Evolutionary conservation across 75 land plant species (phyloP), one percentile per base, ranked within the genome.

Genomic region (Azolla pinnata): DNA sequence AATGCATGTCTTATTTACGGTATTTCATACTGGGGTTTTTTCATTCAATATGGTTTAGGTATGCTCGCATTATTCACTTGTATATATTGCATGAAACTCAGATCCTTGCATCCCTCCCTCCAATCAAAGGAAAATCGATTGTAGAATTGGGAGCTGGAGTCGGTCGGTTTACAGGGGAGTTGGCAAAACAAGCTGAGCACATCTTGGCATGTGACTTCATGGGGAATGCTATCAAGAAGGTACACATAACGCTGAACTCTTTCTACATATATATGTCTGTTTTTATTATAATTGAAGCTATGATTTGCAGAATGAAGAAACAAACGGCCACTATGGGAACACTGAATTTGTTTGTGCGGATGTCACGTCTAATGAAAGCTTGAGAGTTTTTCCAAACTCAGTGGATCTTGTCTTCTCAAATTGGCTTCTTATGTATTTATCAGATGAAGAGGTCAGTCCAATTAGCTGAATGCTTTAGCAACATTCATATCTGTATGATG

Each of bases 101-200:
- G 97, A 86, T 91, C 28, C 76, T 91, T 7, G 69, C 83, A 51
- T 62, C 85, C 29, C 79, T 92, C 27, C 97, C 99, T 50, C 54
- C 80, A 19, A 62, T 46, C 50, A 63, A 82, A 45, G 97, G 86
- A 9, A 95, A 83, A 73, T 64, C 67, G 0, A 65, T 95, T 63
- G 44, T 95, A 63, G 99, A 95, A 63, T 75, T 95, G 10, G 99
- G 99, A 57, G 99, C 99, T 33, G 99, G 99, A 19, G 90, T 95
- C 64, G 99, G 99, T 42, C 85, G 99, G 27, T 95, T 86, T 62
- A 90, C 99, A 29, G 86, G 81, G 27, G 99, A 95, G 53, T 68
- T 95, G 54, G 99, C 97, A 19, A 71, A 86, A 66, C 64, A 49
- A 18, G 99, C 99, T 62, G 79, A 67, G 14, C 75, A 86, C 32